Evolutionary conservation across 1,284 basidiomycete species (phyloP).

Genomic region (Hymenochaete sp.): DNA sequence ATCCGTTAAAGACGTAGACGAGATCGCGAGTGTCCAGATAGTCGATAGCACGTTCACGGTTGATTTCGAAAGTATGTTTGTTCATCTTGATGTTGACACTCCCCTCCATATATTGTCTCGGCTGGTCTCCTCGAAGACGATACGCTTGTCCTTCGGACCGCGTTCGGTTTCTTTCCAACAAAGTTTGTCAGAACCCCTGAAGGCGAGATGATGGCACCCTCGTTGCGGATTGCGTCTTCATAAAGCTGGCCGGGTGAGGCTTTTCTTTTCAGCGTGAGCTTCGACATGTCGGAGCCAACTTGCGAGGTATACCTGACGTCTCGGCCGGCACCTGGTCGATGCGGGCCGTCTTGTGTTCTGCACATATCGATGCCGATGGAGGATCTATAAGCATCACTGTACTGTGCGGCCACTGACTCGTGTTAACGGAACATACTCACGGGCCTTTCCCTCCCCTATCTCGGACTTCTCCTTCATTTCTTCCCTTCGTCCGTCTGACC

Average conservation of each 20-base stretch:
- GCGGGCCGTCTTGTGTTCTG: too few relatives aligned
- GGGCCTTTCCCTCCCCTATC: too few relatives aligned
- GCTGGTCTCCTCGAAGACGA: constrained; percentile 95
- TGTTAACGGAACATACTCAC: too few relatives aligned
- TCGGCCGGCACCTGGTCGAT: constrained; percentile 66
- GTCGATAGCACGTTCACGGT: constrained; percentile 99
- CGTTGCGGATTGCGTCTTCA: constrained; percentile 97
- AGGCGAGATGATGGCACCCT: constrained; percentile 95
- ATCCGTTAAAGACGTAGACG: constrained; percentile 99
- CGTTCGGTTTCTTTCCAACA: constrained; percentile 98
- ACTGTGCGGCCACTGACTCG: too few relatives aligned
- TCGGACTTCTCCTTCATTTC: too few relatives aligned
- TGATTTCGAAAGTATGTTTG: constrained; percentile 98
- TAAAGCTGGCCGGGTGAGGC: constrained; percentile 93
- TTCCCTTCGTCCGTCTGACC: too few relatives aligned
- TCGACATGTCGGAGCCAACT: constrained; percentile 97
- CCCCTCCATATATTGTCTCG: constrained; percentile 99
- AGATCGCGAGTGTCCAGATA: constrained; percentile 98
- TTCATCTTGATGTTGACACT: constrained; percentile 99
- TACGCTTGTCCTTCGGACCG: constrained; percentile 98
- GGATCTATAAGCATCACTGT: too few relatives aligned
- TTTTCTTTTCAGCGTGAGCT: constrained; percentile 86
- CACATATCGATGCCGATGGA: too few relatives aligned
- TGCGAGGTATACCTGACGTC: constrained; percentile 98
- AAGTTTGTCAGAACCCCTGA: constrained; percentile 99